Conservation (phyloP, 1,284 basidiomycete genomes). For the Ganoderma lingzhi region DNA sequence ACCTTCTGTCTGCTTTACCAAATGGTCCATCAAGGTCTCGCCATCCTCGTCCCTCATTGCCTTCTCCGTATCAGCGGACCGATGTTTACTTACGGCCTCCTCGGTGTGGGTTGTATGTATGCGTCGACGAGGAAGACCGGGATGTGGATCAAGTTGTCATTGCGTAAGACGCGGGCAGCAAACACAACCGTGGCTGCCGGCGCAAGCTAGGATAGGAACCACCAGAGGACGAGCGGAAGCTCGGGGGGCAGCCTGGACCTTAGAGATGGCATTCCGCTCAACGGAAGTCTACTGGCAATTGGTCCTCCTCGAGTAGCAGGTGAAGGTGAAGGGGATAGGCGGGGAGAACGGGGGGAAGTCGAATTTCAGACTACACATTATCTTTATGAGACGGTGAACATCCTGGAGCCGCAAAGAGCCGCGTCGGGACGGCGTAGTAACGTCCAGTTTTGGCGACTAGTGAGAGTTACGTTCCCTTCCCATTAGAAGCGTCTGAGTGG, state of each 20-base stretch:
- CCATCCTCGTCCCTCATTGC: constrained; percentile 25
- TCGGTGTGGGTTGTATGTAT: constrained; percentile 50
- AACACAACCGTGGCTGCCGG: neutral
- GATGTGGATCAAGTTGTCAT: neutral
- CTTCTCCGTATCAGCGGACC: constrained; percentile 26
- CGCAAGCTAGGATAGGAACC: neutral
- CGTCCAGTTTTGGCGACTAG: neutral
- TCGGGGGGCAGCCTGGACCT: constrained; percentile 9
- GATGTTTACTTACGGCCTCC: constrained; percentile 45
- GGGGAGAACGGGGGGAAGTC: too few species aligned
- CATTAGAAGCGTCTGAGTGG: neutral
- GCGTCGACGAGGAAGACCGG: constrained; percentile 20
- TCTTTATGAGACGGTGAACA: neutral
- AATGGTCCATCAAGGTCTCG: constrained; percentile 48
- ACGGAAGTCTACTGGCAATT: neutral
- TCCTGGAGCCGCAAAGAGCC: neutral
- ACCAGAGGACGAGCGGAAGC: constrained; percentile 3
- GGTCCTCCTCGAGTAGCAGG: neutral
- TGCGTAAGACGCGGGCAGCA: neutral
- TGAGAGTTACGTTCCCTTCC: neutral
- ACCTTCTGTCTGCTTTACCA: constrained; percentile 46
- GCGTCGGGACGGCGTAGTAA: neutral
- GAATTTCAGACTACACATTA: neutral
- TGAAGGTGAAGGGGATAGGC: too few species aligned
- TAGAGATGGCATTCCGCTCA: neutral